Evolutionary conservation across 2,329 filamentous ascomycete genomes (phyloP).

Genomic region (Trichoderma atroviride): DNA sequence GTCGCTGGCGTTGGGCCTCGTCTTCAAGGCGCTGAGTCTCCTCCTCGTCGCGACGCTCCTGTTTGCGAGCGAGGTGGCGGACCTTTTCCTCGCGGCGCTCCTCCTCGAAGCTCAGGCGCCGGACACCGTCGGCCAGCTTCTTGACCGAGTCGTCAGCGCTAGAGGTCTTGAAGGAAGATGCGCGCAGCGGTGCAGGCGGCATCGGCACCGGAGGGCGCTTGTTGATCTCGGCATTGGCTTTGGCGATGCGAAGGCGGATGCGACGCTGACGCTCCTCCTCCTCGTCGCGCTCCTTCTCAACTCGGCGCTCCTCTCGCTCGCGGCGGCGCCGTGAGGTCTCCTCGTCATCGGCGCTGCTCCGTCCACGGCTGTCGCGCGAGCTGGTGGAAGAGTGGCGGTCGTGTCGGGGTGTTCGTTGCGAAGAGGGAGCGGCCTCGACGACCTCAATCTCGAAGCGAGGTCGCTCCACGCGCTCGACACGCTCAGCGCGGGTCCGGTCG

Average conservation of each 20-base stretch:
- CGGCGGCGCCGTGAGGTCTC: conserved; percentile 34
- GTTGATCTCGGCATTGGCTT: conserved; percentile 48
- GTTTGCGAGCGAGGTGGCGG: conserved; percentile 31
- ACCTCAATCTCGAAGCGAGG: conserved; percentile 44
- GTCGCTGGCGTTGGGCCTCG: conserved; percentile 44
- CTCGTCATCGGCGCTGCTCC: conserved; percentile 36
- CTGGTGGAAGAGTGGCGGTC: conserved; percentile 43
- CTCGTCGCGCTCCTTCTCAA: conserved; percentile 35
- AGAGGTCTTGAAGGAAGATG: conserved; percentile 33
- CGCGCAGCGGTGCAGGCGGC: conserved; percentile 32
- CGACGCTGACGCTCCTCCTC: conserved; percentile 34
- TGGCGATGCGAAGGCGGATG: conserved; percentile 42
- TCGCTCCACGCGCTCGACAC: conserved; percentile 10
- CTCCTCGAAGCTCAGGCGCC: conserved; percentile 39
- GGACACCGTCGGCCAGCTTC: conserved; percentile 42
- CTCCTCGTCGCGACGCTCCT: conserved; percentile 38
- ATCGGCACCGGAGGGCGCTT: conserved; percentile 41
- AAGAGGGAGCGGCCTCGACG: conserved; percentile 34
- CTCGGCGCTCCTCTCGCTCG: conserved; percentile 33
- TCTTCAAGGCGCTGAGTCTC: conserved; percentile 39
- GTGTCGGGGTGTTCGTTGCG: conserved; percentile 36
- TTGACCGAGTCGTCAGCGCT: conserved; percentile 35
- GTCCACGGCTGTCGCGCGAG: conserved; percentile 40
- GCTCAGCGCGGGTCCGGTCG: conserved; percentile 37
- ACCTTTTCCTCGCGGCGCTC: conserved; percentile 40